phyloP scores from a whole-genome alignment of 306 rosid genomes.

The Inga leiocalycina region DNA sequence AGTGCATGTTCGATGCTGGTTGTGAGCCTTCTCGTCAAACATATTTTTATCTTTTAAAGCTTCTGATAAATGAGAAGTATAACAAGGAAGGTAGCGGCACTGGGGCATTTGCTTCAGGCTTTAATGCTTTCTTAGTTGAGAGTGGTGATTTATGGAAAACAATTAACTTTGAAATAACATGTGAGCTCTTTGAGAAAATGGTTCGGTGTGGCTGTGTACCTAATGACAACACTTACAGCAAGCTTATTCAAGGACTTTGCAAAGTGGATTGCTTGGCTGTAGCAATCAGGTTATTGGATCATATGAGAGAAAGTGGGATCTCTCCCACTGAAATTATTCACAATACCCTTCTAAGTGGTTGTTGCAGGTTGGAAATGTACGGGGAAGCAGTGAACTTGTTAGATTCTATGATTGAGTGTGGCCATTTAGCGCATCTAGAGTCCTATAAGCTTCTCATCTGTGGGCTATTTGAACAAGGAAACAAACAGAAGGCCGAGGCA shows the following conservation, averaged over 20 bases:
- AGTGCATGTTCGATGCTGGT: constrained; percentile 61
- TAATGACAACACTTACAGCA: constrained; percentile 58
- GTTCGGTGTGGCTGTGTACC: constrained; percentile 61
- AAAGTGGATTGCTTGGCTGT: constrained; percentile 45
- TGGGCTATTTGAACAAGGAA: constrained; percentile 60
- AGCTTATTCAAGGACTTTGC: constrained; percentile 81
- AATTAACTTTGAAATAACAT: constrained; percentile 55
- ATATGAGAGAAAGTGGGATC: constrained; percentile 60
- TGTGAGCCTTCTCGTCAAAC: constrained; percentile 73
- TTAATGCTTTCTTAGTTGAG: constrained; percentile 40
- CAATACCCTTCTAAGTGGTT: constrained; percentile 64
- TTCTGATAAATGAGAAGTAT: constrained; percentile 48
- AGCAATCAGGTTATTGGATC: constrained; percentile 56
- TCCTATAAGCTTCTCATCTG: constrained; percentile 72
- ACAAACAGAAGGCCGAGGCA: constrained; percentile 61
- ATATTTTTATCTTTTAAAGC: constrained; percentile 63
- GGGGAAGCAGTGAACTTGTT: constrained; percentile 59
- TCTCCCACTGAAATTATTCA: constrained; percentile 57
- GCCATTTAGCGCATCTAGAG: constrained; percentile 69
- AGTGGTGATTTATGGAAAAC: constrained; percentile 57
- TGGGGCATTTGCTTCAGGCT: constrained; percentile 36
- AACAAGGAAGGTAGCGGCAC: constrained; percentile 29
- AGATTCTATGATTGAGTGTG: constrained; percentile 64
- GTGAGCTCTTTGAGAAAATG: constrained; percentile 69
- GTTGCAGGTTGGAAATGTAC: constrained; percentile 60